A percentile compares a stretch with the other conserved stretches of the same genome.
Evolutionary conservation across 495 filamentous ascomycete species (phyloP).

Genomic region (Tetracladium setigerum): DNA sequence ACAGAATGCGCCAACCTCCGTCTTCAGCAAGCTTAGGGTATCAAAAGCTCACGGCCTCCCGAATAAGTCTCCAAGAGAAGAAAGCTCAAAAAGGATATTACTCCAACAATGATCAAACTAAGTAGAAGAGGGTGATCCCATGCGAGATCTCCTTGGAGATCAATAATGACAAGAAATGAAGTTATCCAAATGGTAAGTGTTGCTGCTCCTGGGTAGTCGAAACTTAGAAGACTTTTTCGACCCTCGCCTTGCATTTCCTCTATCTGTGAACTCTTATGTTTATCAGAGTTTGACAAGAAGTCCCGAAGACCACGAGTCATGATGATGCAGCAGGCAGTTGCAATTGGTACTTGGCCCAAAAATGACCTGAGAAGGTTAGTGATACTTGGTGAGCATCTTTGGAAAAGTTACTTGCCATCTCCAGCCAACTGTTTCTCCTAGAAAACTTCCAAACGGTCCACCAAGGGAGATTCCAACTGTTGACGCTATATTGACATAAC

Average conservation of each 20-base stretch:
- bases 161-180: slow-evolving; percentile 44
- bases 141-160: slow-evolving; percentile 28
- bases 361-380: slow-evolving; percentile 21
- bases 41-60: slow-evolving; percentile 20
- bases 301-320: slow-evolving; percentile 13
- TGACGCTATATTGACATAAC: slow-evolving; percentile 56
- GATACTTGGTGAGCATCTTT: not conserved
- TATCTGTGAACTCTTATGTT: not conserved
- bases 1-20: slow-evolving; percentile 42
- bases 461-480: slow-evolving; percentile 55
- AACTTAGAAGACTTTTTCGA: slow-evolving; percentile 26
- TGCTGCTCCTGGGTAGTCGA: slow-evolving; percentile 32
- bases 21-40: slow-evolving; percentile 24
- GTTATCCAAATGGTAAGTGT: slow-evolving; percentile 45
- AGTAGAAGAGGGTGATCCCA: slow-evolving; percentile 15
- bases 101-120: slow-evolving; percentile 6
- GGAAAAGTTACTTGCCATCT: slow-evolving; percentile 41
- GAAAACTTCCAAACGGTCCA: slow-evolving; percentile 54
- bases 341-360: slow-evolving; percentile 24
- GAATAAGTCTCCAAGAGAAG: slow-evolving; percentile 23
- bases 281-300: not conserved
- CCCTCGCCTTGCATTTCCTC: too few relatives aligned
- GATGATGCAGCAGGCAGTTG: slow-evolving; percentile 19
- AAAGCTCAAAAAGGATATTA: slow-evolving; percentile 18
- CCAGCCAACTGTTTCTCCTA: slow-evolving; percentile 63